Evolutionary conservation across 306 rosid genomes (phyloP), one percentile per base, ranked within the genome.

Genomic region (Trifolium pratense): DNA sequence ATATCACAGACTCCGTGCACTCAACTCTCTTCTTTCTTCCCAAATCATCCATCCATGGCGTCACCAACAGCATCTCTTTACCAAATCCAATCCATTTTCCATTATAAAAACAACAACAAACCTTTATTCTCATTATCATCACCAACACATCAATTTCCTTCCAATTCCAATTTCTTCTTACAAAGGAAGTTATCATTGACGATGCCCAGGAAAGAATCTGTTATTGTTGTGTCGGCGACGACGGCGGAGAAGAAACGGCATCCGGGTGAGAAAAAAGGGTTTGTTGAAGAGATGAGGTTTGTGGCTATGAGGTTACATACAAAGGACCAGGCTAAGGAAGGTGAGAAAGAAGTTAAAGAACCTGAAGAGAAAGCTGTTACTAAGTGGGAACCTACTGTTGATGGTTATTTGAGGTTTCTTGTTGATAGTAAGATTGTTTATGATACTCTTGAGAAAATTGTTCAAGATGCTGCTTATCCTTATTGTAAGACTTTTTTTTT

Each of bases 251-350:
- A 84, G 77, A 91, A 88, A 86, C 75, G 92, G 16, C 88, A 93
- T 80, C 98, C 98, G 0, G 99, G 97, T 0, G 99, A 91, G 77
- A 52, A 90, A 0, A 94, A 95, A 79, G 99, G 99, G 65, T 91
- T 95, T 34, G 99, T 95, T 79, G 99, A 95, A 83, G 99, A 95
- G 91, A 95, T 95, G 99, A 92, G 99, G 81, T 95, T 95, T 39
- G 99, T 95, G 70, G 99, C 99, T 0, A 95, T 95, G 99, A 95
- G 85, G 81, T 55, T 91, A 77, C 99, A 95, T 14, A 90, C 99
- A 0, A 91, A 61, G 59, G 99, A 92, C 31, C 99, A 95, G n/a
- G 97, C 97, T 0, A 88, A 79, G 76, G 99, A 95, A 76, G 99
- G 99, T 0, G 89, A 95, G 87, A 95, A 88, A 76, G 96, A 81